phyloP scores from a whole-genome alignment of 2,329 filamentous ascomycete species.

The Penicillium sp. region DNA sequence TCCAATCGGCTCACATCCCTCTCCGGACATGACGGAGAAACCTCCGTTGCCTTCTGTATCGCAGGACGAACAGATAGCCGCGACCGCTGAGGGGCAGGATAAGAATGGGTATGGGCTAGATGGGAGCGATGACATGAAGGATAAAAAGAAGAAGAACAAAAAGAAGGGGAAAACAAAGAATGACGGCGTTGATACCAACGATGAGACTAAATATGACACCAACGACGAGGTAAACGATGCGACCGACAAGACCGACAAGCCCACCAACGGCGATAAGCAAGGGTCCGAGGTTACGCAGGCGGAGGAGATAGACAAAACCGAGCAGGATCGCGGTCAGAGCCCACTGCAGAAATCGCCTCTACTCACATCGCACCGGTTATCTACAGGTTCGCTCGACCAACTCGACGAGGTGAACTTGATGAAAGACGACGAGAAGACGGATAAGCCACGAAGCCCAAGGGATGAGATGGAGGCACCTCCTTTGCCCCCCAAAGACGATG shows the following conservation, averaged over 20 bases:
- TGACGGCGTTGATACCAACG: slow-evolving; percentile 2
- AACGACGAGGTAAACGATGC: slow-evolving; percentile 15
- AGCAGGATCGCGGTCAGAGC: slow-evolving; percentile 33
- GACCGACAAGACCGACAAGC: slow-evolving; percentile 25
- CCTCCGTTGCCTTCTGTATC: slow-evolving; percentile 28
- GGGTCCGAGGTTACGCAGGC: slow-evolving; percentile 6
- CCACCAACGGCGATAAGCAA: slow-evolving; percentile 19
- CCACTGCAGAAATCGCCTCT: slow-evolving; percentile 50
- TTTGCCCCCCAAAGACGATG: slow-evolving; percentile 34
- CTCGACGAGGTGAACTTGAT: slow-evolving; percentile 65
- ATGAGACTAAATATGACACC: slow-evolving; percentile 16
- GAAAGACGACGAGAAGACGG: slow-evolving; percentile 46
- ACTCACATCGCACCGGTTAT: slow-evolving; percentile 53
- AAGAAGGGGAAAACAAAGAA: slow-evolving; percentile 4
- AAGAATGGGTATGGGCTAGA: slow-evolving; percentile 4
- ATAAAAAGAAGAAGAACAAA: slow-evolving; percentile 14
- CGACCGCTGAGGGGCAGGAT: slow-evolving; percentile 1
- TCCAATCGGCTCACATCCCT: slow-evolving; percentile 38
- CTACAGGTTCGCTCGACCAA: slow-evolving; percentile 56
- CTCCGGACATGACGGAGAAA: slow-evolving; percentile 36
- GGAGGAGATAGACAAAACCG: slow-evolving; percentile 10
- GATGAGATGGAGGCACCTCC: slow-evolving; percentile 30
- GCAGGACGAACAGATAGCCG: slow-evolving; percentile 26
- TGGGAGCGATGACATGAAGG: slow-evolving; percentile 13
- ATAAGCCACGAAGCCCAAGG: slow-evolving; percentile 25